A percentile compares a stretch with the other conserved stretches of the same genome.
Conservation (phyloP, 306 rosid species). For the Acmispon strigosus region DNA sequence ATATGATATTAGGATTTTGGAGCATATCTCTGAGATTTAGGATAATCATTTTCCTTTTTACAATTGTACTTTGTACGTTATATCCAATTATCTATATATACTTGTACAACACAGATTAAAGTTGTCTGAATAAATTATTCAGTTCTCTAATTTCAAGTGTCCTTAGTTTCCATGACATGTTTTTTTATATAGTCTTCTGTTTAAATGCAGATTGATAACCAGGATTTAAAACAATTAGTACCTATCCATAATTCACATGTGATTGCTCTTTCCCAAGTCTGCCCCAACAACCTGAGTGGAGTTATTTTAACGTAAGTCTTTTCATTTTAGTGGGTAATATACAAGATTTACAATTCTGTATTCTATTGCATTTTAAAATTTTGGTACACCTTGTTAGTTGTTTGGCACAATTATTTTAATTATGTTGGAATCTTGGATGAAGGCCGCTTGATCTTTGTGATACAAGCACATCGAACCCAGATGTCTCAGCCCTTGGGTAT, state of each 20-base stretch:
- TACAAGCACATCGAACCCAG: slow-evolving; percentile 45
- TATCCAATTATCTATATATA: too few species aligned
- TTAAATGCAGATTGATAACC: slow-evolving; percentile 44
- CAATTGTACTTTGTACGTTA: too few species aligned
- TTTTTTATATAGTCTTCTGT: slow-evolving; percentile 5
- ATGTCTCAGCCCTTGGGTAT: slow-evolving; percentile 41
- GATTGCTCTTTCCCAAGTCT: slow-evolving; percentile 48
- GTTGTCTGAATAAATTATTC: too few species aligned
- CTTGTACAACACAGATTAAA: too few species aligned
- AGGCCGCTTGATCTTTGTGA: slow-evolving; percentile 93
- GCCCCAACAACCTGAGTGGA: slow-evolving; percentile 63
- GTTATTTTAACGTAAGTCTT: slow-evolving; percentile 58
- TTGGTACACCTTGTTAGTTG: not conserved
- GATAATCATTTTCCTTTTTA: too few species aligned
- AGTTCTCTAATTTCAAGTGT: too few species aligned
- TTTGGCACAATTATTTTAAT: not conserved
- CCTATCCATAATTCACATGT: slow-evolving; percentile 59
- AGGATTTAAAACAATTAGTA: slow-evolving; percentile 49
- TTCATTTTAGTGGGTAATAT: not conserved
- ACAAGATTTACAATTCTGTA: not conserved
- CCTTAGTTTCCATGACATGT: not conserved
- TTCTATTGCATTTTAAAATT: slow-evolving; percentile 4
- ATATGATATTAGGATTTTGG: too few species aligned
- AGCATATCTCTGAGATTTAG: too few species aligned
- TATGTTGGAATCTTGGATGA: slow-evolving; percentile 30